phyloP scores from a whole-genome alignment of 1,284 basidiomycete species.

The Apiotrichum domesticum region DNA sequence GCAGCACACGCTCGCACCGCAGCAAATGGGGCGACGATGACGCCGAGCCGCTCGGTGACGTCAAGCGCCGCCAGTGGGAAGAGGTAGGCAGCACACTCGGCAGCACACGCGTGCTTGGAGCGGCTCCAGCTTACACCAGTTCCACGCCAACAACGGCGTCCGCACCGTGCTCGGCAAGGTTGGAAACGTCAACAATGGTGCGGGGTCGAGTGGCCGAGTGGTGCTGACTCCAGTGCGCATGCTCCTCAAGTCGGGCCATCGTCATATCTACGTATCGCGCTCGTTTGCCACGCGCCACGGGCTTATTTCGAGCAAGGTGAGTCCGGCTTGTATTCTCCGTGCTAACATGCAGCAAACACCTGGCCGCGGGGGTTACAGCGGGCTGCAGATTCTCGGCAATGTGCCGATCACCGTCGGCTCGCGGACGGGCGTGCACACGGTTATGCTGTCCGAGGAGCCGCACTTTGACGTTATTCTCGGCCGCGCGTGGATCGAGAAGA shows the following conservation, averaged over 20 bases:
- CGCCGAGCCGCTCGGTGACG: conserved; percentile 39
- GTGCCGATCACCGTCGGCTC: conserved; percentile 59
- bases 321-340: not conserved
- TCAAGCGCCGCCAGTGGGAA: conserved; percentile 32
- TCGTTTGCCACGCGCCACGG: conserved; percentile 84
- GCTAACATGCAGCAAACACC: conserved; percentile 26
- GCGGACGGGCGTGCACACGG: conserved; percentile 50
- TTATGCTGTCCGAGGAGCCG: conserved; percentile 77
- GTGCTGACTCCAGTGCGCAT: conserved; percentile 59
- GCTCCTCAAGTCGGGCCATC: conserved; percentile 87
- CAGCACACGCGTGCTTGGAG: not conserved
- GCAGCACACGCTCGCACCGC: conserved; percentile 26
- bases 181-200: conserved; percentile 79
- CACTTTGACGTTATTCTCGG: conserved; percentile 97
- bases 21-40: conserved; percentile 42
- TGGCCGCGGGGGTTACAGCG: conserved; percentile 43
- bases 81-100: conserved; percentile 24
- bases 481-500: conserved; percentile 85
- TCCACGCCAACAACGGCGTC: conserved; percentile 86
- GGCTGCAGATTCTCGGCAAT: conserved; percentile 57
- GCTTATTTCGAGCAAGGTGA: conserved; percentile 64
- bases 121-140: conserved; percentile 39
- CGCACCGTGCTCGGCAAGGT: conserved; percentile 86
- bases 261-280: conserved; percentile 90
- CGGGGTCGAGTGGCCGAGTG: not conserved